A percentile compares a stretch with the other conserved stretches of the same genome.
These are phyloP conservation scores for Biancaea sappan DNA, from an alignment of 306 rosid genomes.

Conservation along the genomic window DNA sequence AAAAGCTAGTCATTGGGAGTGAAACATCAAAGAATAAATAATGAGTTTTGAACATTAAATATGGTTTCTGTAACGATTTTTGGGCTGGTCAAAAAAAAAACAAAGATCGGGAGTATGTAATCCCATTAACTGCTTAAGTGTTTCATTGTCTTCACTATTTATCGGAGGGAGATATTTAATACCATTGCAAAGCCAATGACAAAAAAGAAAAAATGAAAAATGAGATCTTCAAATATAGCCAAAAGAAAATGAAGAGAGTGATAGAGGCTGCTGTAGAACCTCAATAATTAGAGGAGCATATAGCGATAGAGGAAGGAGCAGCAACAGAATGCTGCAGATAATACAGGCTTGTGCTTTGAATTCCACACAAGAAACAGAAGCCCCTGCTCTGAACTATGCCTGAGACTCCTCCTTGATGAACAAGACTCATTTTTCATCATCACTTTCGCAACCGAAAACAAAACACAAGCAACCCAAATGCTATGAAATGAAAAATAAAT, in stretches of 20 bases:
- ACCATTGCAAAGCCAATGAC: background rate
- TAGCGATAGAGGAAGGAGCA: background rate
- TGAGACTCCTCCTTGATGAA: background rate
- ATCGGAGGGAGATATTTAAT: background rate
- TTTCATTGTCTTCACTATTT: background rate
- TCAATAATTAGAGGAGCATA: background rate
- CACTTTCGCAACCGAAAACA: background rate
- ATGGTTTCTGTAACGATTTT: background rate
- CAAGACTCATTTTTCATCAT: background rate
- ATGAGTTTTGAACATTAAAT: background rate
- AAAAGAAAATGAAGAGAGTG: too few relatives aligned
- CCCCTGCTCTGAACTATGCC: background rate
- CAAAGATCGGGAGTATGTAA: background rate
- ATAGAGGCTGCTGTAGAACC: background rate
- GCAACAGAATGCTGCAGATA: background rate
- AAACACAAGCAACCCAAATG: background rate
- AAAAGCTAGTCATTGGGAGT: background rate
- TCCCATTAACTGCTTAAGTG: background rate
- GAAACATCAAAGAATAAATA: background rate
- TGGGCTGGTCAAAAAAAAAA: background rate
- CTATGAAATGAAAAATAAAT: background rate
- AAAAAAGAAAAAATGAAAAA: background rate
- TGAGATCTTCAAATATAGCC: background rate
- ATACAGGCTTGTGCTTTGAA: background rate
- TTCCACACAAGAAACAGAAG: background rate